Evolutionary conservation across 495 filamentous ascomycete genomes (phyloP), one percentile per base, ranked within the genome.

Genomic region (Aspergillus asperescens): DNA sequence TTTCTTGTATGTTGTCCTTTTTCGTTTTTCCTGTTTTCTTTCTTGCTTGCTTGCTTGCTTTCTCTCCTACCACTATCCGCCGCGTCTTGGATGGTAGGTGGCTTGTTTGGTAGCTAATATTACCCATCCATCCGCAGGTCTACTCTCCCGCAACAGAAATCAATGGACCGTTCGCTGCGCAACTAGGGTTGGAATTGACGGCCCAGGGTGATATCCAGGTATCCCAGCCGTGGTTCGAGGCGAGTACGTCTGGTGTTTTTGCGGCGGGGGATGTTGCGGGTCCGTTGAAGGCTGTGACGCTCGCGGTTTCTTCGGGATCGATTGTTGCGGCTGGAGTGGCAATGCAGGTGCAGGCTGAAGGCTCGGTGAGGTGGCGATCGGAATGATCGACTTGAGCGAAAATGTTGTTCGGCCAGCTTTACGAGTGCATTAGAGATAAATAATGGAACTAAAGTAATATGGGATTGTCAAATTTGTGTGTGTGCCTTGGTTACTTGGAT

Each of bases 231-330:
- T 73, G 70, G 43, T 42, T 63, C 41, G 61, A 72, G 41, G 69
- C 72, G 1, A 70, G 40, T 32, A 51, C 68, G 13, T n/a, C 38
- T 1, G 73, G 72, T 1, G 62, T 67, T 0, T 77, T 75, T 65
- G 73, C 63, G 2, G 67, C 50, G 0, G 74, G 75, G 23, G 75
- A 75, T 48, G 55, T 47, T 49, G 59, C 35, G n/a, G 48, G 44
- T 1, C 47, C 49, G 20, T 38, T 65, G 25, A 66, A 69, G 43
- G 38, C 27, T 9, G 47, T 57, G 10, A 6, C 24, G 5, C 31
- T 8, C 19, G 54, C 54, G 4, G n/a, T 57, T 8, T 13, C n/a
- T 1, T 39, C 27, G 12, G 48, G 48, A 8, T 8, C 25, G 6
- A 23, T 57, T 19, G 54, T 23, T 18, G 48, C 41, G 1, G 54